Percentiles rank a stretch among this genome's conserved stretches.
Conservation (phyloP, 257 asterid genomes). For the Solanum chaucha region DNA sequence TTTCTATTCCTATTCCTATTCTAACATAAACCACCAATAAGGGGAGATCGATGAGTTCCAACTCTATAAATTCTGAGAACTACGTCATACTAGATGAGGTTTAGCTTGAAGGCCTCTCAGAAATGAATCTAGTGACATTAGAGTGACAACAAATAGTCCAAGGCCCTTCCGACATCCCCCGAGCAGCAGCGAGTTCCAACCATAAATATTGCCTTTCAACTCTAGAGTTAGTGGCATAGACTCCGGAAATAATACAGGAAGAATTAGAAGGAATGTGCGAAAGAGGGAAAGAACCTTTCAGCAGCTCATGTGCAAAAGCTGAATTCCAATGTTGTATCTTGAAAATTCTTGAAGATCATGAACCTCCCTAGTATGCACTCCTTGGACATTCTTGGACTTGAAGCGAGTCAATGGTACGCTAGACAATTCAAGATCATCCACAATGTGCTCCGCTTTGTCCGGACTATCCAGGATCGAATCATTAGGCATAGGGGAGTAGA, state of each 20-base stretch:
- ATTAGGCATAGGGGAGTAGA: background rate
- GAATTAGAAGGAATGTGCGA: background rate
- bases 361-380: background rate
- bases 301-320: background rate
- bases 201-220: background rate
- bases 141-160: background rate
- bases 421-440: background rate
- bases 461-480: background rate
- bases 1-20: too few relatives aligned
- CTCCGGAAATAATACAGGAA: background rate
- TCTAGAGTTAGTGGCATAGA: background rate
- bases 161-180: background rate
- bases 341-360: background rate
- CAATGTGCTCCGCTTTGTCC: background rate
- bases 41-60: background rate
- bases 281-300: background rate
- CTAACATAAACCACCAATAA: background rate
- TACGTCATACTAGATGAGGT: background rate
- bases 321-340: background rate
- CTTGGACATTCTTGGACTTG: background rate
- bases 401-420: background rate
- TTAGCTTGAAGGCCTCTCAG: background rate
- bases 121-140: background rate
- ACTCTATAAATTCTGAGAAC: background rate
- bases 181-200: background rate